Percentiles rank a stretch among this genome's conserved stretches.
These are phyloP conservation scores for Flagelloscypha sp. DNA, from an alignment of 768 basidiomycete genomes.

Conservation along the genomic window DNA sequence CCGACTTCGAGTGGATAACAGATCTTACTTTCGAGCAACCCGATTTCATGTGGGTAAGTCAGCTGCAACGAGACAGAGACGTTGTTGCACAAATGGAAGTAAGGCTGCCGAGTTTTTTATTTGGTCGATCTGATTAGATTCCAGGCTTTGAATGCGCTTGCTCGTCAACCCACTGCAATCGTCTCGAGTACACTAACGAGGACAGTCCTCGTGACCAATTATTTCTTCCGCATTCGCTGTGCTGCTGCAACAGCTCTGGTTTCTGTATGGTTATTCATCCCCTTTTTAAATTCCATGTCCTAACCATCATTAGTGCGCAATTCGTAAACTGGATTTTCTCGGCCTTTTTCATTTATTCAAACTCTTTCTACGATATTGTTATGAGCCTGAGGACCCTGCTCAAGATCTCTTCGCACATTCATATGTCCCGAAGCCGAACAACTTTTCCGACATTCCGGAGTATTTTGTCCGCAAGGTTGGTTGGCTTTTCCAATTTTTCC, in stretches of 20 bases:
- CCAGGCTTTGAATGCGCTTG: constrained; percentile 85
- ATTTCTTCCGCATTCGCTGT: constrained; percentile 92
- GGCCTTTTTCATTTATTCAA: constrained; percentile 96
- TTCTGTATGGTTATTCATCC: constrained; percentile 43
- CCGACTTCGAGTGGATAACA: constrained; percentile 99
- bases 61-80: constrained; percentile 90
- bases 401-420: constrained; percentile 81
- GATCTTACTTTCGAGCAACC: constrained; percentile 87
- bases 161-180: constrained; percentile 73
- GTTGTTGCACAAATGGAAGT: constrained; percentile 97
- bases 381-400: constrained; percentile 74
- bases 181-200: constrained; percentile 89
- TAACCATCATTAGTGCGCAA: constrained; percentile 58
- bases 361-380: constrained; percentile 84
- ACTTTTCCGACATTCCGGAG: constrained; percentile 84
- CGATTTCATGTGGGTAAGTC: constrained; percentile 98
- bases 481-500: constrained; percentile 4
- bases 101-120: constrained; percentile 17
- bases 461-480: constrained; percentile 92
- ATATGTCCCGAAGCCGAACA: constrained; percentile 92
- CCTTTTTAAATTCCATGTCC: constrained; percentile 7
- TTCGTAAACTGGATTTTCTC: constrained; percentile 72
- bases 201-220: constrained; percentile 89
- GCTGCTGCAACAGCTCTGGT: constrained; percentile 86
- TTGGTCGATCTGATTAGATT: constrained; percentile 2